Percentiles rank a stretch among this genome's conserved stretches.
Conservation (phyloP, 495 filamentous ascomycete species). For the Aspergillus coremiiformis region DNA sequence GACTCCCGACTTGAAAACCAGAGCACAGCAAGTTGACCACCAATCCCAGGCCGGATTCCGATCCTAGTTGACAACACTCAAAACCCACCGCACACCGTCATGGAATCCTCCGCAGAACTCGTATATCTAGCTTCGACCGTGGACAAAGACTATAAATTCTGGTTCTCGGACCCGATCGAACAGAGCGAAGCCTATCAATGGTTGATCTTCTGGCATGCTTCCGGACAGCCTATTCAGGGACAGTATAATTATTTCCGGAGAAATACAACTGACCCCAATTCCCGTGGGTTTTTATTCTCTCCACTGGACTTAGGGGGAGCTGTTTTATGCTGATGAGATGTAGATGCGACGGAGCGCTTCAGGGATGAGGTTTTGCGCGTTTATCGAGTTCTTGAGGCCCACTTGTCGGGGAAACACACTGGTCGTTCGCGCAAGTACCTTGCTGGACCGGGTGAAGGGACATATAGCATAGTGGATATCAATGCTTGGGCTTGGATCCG, state of each 20-base stretch:
- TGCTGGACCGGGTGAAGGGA: neutral
- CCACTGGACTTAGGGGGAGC: neutral
- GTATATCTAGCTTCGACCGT: neutral
- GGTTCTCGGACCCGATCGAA: slow-evolving; percentile 24
- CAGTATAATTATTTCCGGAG: slow-evolving; percentile 25
- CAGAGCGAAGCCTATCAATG: slow-evolving; percentile 20
- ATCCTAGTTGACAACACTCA: neutral
- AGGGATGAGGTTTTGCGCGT: neutral
- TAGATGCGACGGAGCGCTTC: slow-evolving; percentile 1
- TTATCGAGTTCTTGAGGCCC: neutral
- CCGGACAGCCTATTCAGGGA: slow-evolving; percentile 23
- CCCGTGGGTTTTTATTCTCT: neutral
- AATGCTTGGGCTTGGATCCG: slow-evolving; percentile 2
- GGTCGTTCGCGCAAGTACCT: neutral
- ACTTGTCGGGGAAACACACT: neutral
- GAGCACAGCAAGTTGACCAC: too few relatives aligned
- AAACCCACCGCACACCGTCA: neutral
- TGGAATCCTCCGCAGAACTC: slow-evolving; percentile 1
- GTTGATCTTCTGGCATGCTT: slow-evolving; percentile 34
- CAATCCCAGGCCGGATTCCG: neutral
- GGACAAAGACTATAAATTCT: slow-evolving; percentile 19
- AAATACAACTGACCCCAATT: neutral
- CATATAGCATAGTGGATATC: slow-evolving; percentile 4
- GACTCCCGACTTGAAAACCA: too few relatives aligned
- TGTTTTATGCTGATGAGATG: neutral